phyloP scores from a whole-genome alignment of 2,329 filamentous ascomycete genomes.

The Xylariaceae sp. region DNA sequence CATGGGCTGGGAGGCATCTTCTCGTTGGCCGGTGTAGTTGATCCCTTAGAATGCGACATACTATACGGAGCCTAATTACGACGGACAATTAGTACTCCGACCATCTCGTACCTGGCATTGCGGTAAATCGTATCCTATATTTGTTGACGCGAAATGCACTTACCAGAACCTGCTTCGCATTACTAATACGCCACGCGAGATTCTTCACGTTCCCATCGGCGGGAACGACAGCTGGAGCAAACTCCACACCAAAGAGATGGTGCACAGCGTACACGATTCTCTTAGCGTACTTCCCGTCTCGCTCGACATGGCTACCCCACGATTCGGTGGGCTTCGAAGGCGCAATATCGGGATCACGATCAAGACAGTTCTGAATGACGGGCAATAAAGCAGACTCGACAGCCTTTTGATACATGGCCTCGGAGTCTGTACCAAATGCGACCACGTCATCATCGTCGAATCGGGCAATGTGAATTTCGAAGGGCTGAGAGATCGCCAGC shows the following conservation, averaged over 20 bases:
- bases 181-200: constrained; percentile 90
- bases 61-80: constrained; percentile 64
- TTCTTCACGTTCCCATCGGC: constrained; percentile 90
- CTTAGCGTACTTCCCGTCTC: constrained; percentile 84
- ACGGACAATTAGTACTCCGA: constrained; percentile 15
- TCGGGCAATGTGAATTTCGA: constrained; percentile 79
- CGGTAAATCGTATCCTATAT: neutral
- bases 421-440: constrained; percentile 46
- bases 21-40: constrained; percentile 52
- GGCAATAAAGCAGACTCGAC: constrained; percentile 78
- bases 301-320: constrained; percentile 81
- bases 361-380: constrained; percentile 86
- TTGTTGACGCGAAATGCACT: constrained; percentile 32
- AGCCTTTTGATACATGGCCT: constrained; percentile 61
- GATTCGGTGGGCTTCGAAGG: constrained; percentile 74
- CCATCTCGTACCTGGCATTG: neutral
- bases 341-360: constrained; percentile 86
- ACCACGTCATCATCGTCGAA: constrained; percentile 73
- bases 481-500: constrained; percentile 90
- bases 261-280: constrained; percentile 91
- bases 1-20: constrained; percentile 4
- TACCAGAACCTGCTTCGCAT: constrained; percentile 92
- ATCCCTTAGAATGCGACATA: constrained; percentile 64
- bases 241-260: constrained; percentile 96
- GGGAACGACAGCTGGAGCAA: constrained; percentile 86